Evolutionary conservation across 176 grass and related monocot genomes (phyloP).

Genomic region (Musa troglodytarum): DNA sequence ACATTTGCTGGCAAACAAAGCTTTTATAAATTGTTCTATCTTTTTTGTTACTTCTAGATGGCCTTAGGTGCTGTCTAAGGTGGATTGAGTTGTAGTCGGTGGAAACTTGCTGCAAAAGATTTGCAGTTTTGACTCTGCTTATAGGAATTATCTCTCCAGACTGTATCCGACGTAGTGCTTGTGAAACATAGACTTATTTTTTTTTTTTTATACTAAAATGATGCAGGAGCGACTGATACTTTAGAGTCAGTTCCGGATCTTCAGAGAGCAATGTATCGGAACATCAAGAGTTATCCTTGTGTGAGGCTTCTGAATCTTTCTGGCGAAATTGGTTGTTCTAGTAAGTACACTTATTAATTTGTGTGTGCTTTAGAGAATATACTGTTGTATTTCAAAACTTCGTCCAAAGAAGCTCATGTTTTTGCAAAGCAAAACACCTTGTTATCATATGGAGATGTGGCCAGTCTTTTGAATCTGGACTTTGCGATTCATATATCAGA

Average conservation of each 20-base stretch:
- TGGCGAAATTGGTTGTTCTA: slow-evolving; percentile 90
- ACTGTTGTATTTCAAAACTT: slow-evolving; percentile 14
- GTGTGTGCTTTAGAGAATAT: background rate
- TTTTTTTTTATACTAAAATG: background rate
- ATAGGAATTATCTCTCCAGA: background rate
- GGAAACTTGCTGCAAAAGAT: too few species aligned
- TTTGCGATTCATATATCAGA: slow-evolving; percentile 38
- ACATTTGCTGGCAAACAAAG: background rate
- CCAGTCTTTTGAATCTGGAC: slow-evolving; percentile 7
- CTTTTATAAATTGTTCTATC: background rate
- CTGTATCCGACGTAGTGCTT: background rate
- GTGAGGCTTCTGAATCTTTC: slow-evolving; percentile 86
- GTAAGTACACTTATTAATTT: slow-evolving; percentile 40
- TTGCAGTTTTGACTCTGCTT: too few species aligned
- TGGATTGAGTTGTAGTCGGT: too few species aligned
- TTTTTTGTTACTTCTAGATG: too few species aligned
- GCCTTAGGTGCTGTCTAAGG: too few species aligned
- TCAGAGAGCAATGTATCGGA: slow-evolving; percentile 76
- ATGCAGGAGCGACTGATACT: slow-evolving; percentile 37
- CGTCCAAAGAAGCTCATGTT: background rate
- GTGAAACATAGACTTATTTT: background rate
- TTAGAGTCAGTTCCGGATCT: slow-evolving; percentile 95
- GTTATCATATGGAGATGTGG: slow-evolving; percentile 5
- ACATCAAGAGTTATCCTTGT: slow-evolving; percentile 82
- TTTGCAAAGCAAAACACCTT: slow-evolving; percentile 8